These are phyloP conservation scores for Amaranthus tricolor DNA, from an alignment of 179 eudicot species.

Conservation along the genomic window DNA sequence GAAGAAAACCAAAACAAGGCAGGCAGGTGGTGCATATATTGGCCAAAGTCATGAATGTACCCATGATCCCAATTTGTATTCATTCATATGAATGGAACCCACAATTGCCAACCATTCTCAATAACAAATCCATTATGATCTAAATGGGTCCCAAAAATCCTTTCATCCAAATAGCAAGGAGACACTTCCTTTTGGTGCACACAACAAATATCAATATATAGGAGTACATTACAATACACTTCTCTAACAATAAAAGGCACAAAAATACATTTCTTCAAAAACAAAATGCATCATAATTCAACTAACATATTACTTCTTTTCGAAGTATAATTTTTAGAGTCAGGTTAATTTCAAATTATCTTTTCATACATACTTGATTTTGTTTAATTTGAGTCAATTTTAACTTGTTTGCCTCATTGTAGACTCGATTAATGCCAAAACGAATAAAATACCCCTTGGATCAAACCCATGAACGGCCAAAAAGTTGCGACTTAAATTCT, in stretches of 20 bases:
- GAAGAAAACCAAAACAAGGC: slow-evolving; percentile 27
- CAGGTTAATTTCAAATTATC: too few species aligned
- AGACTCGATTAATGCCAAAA: too few species aligned
- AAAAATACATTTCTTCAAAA: neutral
- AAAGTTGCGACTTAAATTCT: too few species aligned
- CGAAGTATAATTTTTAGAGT: too few species aligned
- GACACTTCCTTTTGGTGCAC: slow-evolving; percentile 14
- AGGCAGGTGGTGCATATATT: slow-evolving; percentile 23
- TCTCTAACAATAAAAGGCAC: neutral
- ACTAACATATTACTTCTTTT: too few species aligned
- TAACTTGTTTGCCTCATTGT: too few species aligned
- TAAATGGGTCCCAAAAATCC: slow-evolving; percentile 22
- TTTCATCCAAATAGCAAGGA: slow-evolving; percentile 30
- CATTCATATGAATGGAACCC: slow-evolving; percentile 25
- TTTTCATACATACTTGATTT: too few species aligned
- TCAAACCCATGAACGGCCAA: too few species aligned
- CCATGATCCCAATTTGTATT: slow-evolving; percentile 24
- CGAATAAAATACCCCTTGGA: too few species aligned
- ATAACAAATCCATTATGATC: slow-evolving; percentile 30
- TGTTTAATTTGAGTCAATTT: too few species aligned
- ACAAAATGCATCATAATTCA: too few species aligned
- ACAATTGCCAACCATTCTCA: slow-evolving; percentile 24
- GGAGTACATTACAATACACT: slow-evolving; percentile 3
- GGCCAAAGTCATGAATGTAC: slow-evolving; percentile 24
- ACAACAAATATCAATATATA: slow-evolving; percentile 1